phyloP scores from a whole-genome alignment of 148 eudicot genomes.

The Rhododendron molle region DNA sequence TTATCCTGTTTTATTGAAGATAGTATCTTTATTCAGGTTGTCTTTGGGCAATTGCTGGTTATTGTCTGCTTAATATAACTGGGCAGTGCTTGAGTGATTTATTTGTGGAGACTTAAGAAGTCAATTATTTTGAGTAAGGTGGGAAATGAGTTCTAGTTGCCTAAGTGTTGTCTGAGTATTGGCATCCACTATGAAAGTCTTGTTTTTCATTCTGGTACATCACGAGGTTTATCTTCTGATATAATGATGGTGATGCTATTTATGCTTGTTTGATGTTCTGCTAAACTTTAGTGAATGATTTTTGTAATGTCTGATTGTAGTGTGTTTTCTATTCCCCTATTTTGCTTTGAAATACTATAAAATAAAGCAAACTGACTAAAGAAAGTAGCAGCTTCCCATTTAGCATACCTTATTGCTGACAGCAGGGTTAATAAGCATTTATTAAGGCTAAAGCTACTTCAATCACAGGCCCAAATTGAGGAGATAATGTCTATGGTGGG shows the following conservation, averaged over 20 bases:
- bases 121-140: neutral
- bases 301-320: neutral
- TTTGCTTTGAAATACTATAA: neutral
- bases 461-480: conserved; percentile 43
- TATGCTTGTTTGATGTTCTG: neutral
- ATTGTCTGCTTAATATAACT: neutral
- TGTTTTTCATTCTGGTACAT: neutral
- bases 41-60: neutral
- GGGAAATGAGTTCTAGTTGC: neutral
- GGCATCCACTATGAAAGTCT: neutral
- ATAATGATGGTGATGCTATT: neutral
- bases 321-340: neutral
- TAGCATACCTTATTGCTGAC: neutral
- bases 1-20: neutral
- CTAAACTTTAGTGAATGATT: neutral
- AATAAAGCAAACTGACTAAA: neutral
- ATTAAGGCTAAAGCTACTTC: conserved; percentile 1
- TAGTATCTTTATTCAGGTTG: neutral
- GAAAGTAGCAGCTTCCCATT: neutral
- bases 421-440: neutral
- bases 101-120: neutral
- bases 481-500: conserved; percentile 44
- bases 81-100: neutral
- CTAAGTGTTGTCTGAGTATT: neutral
- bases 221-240: neutral